Evolutionary conservation across 2,329 filamentous ascomycete genomes (phyloP).

Genomic region (Fusarium circinatum): DNA sequence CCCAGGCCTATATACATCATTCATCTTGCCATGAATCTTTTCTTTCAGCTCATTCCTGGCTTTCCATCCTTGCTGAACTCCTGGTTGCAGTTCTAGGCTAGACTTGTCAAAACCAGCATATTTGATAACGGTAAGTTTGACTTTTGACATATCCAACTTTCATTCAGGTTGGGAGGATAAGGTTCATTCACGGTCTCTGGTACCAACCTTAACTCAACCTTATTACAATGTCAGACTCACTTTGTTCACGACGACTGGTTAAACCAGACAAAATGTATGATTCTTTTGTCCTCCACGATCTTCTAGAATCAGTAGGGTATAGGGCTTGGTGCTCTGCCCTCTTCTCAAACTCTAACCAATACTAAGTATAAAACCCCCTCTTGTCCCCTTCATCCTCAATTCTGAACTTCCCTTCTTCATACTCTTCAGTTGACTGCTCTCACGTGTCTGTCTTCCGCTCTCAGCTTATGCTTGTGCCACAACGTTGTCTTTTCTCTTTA

Average conservation of each 20-base stretch:
- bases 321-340: background rate
- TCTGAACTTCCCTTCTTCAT: background rate
- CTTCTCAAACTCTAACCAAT: background rate
- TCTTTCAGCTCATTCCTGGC: too few species aligned
- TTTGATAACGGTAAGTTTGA: too few species aligned
- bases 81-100: too few species aligned
- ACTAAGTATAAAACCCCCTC: background rate
- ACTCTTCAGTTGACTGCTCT: background rate
- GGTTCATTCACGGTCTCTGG: too few species aligned
- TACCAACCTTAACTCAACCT: background rate
- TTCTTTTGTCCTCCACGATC: background rate
- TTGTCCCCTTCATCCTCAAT: background rate
- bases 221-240: too few species aligned
- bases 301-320: background rate
- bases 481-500: background rate
- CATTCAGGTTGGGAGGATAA: background rate
- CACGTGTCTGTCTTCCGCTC: background rate
- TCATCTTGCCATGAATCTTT: fast-evolving
- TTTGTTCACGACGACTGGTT: fast-evolving
- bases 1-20: too few species aligned
- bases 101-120: background rate
- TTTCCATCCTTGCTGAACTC: fast-evolving
- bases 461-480: background rate
- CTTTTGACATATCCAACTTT: background rate
- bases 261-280: too few species aligned